Conservation (phyloP, 2,329 filamentous ascomycete species). For the Paecilomyces fulvus region DNA sequence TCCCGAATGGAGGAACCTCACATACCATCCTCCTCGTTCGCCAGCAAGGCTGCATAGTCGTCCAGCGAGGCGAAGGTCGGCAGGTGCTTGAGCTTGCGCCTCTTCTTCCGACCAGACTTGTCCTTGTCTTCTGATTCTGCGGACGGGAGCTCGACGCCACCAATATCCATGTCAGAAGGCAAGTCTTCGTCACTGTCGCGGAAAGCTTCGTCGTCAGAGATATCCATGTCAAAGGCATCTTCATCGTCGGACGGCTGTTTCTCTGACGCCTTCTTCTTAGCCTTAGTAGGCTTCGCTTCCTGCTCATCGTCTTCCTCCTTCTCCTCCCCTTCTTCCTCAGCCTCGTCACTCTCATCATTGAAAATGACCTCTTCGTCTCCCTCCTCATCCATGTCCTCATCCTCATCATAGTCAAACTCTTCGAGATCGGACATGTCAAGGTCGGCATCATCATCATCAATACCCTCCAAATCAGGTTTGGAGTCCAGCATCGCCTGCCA, state of each 20-base stretch:
- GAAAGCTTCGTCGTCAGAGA: constrained; percentile 38
- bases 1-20: constrained; percentile 8
- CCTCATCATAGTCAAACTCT: constrained; percentile 43
- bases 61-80: constrained; percentile 90
- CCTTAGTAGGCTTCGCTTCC: constrained; percentile 21
- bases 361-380: constrained; percentile 38
- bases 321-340: constrained; percentile 41
- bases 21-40: constrained; percentile 53
- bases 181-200: constrained; percentile 48
- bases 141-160: constrained; percentile 31
- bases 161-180: constrained; percentile 41
- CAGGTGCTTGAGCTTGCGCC: constrained; percentile 77
- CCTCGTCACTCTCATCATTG: constrained; percentile 40
- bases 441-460: constrained; percentile 50
- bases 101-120: constrained; percentile 50
- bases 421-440: constrained; percentile 49
- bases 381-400: constrained; percentile 33
- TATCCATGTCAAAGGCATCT: constrained; percentile 44
- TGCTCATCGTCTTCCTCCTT: constrained; percentile 36
- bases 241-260: constrained; percentile 34
- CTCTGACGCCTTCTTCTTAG: constrained; percentile 17
- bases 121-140: constrained; percentile 32
- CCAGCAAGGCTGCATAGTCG: constrained; percentile 83
- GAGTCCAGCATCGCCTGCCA: constrained; percentile 85
- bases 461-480: constrained; percentile 64